phyloP scores from a whole-genome alignment of 2,329 filamentous ascomycete species.

The Fusarium sp. region DNA sequence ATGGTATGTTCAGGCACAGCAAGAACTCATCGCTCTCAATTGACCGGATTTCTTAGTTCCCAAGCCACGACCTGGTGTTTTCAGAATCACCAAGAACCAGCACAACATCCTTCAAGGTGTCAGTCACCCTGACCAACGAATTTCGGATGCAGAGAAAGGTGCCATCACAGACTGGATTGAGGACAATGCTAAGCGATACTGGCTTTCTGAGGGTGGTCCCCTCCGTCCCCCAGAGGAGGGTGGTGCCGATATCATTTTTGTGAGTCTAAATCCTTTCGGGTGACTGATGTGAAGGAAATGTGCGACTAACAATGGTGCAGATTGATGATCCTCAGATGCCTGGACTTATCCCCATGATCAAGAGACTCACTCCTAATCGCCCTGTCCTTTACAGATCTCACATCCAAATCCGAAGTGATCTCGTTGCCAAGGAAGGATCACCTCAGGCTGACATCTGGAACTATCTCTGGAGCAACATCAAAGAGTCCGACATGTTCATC shows the following conservation, averaged over 20 bases:
- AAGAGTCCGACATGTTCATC: slow-evolving; percentile 80
- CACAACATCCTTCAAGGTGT: slow-evolving; percentile 91
- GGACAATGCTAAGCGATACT: slow-evolving; percentile 79
- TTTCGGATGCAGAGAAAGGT: slow-evolving; percentile 70
- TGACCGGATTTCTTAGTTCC: slow-evolving; percentile 63
- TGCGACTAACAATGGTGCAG: slow-evolving; percentile 45
- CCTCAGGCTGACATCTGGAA: slow-evolving; percentile 80
- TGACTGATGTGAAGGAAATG: not conserved
- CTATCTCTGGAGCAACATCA: slow-evolving; percentile 78
- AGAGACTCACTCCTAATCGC: slow-evolving; percentile 74
- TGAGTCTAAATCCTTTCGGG: slow-evolving; percentile 48
- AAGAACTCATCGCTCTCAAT: not conserved
- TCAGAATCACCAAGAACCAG: slow-evolving; percentile 86
- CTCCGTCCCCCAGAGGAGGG: slow-evolving; percentile 72
- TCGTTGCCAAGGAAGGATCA: slow-evolving; percentile 70
- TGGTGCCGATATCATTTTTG: slow-evolving; percentile 79
- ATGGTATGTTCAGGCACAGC: slow-evolving; percentile 54
- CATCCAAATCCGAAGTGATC: slow-evolving; percentile 83
- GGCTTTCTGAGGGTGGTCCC: slow-evolving; percentile 75
- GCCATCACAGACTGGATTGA: slow-evolving; percentile 77
- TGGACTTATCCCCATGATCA: slow-evolving; percentile 79
- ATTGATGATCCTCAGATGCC: slow-evolving; percentile 91
- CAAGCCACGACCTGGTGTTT: slow-evolving; percentile 81
- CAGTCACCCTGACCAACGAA: slow-evolving; percentile 70
- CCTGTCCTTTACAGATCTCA: slow-evolving; percentile 85